Percentiles rank a stretch among this genome's conserved stretches.
Evolutionary conservation across 1,284 basidiomycete species (phyloP).

Genomic region (Dichomitus squalens): DNA sequence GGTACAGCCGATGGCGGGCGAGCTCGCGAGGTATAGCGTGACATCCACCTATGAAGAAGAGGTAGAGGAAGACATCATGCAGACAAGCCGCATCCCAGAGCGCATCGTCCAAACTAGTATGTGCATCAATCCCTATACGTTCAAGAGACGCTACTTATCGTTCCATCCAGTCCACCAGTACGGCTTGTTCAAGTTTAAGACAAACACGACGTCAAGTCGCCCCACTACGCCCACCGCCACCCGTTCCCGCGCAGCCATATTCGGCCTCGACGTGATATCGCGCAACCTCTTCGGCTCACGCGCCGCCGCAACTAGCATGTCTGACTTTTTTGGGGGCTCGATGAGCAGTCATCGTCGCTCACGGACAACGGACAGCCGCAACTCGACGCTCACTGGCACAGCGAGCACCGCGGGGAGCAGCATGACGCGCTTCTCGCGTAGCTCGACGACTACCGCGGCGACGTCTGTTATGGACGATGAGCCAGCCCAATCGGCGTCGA

Average conservation of each 20-base stretch:
- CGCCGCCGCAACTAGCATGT: conserved; percentile 55
- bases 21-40: conserved; percentile 76
- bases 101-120: conserved; percentile 80
- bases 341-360: conserved; percentile 63
- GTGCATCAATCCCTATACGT: neutral
- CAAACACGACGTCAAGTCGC: conserved; percentile 64
- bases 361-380: conserved; percentile 65
- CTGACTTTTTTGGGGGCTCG: conserved; percentile 72
- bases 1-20: conserved; percentile 81
- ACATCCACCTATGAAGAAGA: conserved; percentile 74
- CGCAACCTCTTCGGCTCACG: conserved; percentile 72
- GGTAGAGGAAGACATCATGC: conserved; percentile 81
- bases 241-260: conserved; percentile 78
- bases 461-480: conserved; percentile 67
- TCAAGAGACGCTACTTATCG: neutral
- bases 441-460: conserved; percentile 61
- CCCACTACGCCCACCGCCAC: conserved; percentile 80
- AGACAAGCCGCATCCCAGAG: conserved; percentile 68
- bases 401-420: conserved; percentile 61
- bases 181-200: conserved; percentile 83
- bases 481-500: conserved; percentile 25
- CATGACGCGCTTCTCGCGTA: conserved; percentile 65
- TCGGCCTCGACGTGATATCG: conserved; percentile 84
- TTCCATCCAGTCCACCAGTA: conserved; percentile 73
- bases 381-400: conserved; percentile 64